phyloP scores from a whole-genome alignment of 2,329 filamentous ascomycete genomes.

The Trichoderma citrinoviride region DNA sequence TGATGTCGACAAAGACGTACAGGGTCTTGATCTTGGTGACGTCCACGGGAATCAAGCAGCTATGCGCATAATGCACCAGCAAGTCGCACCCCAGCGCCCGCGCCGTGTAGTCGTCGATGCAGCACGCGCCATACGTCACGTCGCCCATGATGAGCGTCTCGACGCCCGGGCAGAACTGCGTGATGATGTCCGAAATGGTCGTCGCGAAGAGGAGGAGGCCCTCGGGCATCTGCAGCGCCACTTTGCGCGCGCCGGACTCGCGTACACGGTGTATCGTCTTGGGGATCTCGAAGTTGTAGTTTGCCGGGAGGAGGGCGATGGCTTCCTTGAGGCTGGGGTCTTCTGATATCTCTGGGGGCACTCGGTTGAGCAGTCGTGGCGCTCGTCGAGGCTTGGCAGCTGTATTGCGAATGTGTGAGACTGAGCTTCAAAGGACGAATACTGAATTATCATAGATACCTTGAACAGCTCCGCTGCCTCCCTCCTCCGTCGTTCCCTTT shows the following conservation, averaged over 20 bases:
- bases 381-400: conserved; percentile 69
- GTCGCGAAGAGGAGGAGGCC: conserved; percentile 93
- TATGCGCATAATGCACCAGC: conserved; percentile 95
- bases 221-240: conserved; percentile 97
- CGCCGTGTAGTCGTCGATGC: conserved; percentile 97
- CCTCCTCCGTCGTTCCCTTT: conserved; percentile 37
- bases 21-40: conserved; percentile 96
- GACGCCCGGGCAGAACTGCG: conserved; percentile 86
- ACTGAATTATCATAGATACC: conserved; percentile 45
- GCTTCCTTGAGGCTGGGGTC: conserved; percentile 84
- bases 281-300: conserved; percentile 98
- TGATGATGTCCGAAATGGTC: conserved; percentile 94
- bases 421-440: background rate
- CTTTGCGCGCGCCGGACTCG: conserved; percentile 70
- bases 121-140: conserved; percentile 97
- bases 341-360: conserved; percentile 81
- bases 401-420: conserved; percentile 34
- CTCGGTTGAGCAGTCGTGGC: conserved; percentile 82
- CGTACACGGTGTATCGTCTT: conserved; percentile 97
- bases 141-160: conserved; percentile 99
- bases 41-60: conserved; percentile 92
- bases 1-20: conserved; percentile 98
- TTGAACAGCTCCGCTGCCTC: conserved; percentile 39
- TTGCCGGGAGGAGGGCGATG: conserved; percentile 81
- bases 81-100: conserved; percentile 90